Base-by-base conservation (phyloP, 306 rosid genomes). In the Prunus dulcis region DNA sequence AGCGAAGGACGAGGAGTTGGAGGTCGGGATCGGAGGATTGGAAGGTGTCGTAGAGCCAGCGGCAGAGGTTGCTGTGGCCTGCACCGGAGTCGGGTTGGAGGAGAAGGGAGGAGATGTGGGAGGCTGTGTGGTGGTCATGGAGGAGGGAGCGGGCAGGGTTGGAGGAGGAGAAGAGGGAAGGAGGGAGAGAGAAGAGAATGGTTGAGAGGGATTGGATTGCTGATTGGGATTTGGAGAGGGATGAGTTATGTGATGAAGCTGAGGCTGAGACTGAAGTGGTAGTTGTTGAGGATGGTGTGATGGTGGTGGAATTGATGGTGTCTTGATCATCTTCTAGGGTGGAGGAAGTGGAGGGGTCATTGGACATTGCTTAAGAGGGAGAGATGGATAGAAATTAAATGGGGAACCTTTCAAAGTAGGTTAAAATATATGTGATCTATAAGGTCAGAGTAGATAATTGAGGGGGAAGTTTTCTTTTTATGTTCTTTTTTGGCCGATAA, bases 1-100 rank as follows among this genome's bases (percentile, higher is more conserved):
- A 90, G 68, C 91, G 83, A 71, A 91, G 94, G 83, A 90, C 89
- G 12, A 85, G 62, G 62, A 91, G 93, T 17, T 90, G 92, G 77
- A 91, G 95, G 9, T 79, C 83, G 0, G 87, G 47, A 66, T 86
- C 79, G 19, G 66, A 75, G 10, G 88, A 87, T 76, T 91, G 98
- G 87, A 94, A 89, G 46, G 95, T 82, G 75, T 94, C 97, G 60
- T 91, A 94, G 58, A 94, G 93, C 98, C 98, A 91, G 0, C 93
- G 91, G 62, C 97, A 94, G 69, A 91, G 89, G 63, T 83, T 78
- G 88, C 89, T 87, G 72, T 90, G 88, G 38, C 96, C 91, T 19
- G 91, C 41, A 64, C 97, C 96, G 72, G 97, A 90, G 88, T 84
- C 66, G 0, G 94, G 87, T 2, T 72, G 34, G 61, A 87, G 87